Conservation (phyloP, 495 filamentous ascomycete genomes). For the Bacidia gigantensis region DNA sequence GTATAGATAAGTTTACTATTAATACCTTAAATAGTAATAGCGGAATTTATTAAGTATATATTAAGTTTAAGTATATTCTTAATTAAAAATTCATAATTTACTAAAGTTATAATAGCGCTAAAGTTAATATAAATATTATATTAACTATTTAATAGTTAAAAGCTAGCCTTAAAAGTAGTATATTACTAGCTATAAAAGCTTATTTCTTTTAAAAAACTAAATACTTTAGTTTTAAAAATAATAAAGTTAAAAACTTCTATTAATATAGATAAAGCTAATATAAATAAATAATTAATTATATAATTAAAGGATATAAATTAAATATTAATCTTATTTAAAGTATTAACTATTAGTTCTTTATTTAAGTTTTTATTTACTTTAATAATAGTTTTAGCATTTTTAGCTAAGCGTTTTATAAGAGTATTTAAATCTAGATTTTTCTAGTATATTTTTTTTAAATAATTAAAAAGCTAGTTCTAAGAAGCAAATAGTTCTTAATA, state of each 20-base stretch:
- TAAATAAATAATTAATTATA: too few species aligned
- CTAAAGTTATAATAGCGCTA: conserved; percentile 7
- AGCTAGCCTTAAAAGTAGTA: conserved; percentile 3
- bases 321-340: background rate
- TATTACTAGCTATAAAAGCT: conserved; percentile 9
- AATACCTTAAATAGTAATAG: background rate
- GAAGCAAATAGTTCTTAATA: conserved; percentile 3
- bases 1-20: background rate
- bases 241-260: too few species aligned
- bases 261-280: too few species aligned
- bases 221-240: too few species aligned
- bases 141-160: conserved; percentile 9
- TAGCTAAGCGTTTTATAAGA: background rate
- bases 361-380: background rate
- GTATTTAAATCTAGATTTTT: background rate
- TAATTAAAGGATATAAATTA: too few species aligned
- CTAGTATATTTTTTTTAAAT: background rate
- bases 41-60: conserved; percentile 3
- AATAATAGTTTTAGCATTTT: background rate
- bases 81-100: background rate
- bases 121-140: conserved; percentile 10
- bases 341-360: background rate
- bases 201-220: too few species aligned
- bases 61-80: background rate
- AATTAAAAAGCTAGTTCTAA: background rate